These are phyloP conservation scores for Quercus rubra DNA, from an alignment of 306 rosid genomes.

Conservation along the genomic window DNA sequence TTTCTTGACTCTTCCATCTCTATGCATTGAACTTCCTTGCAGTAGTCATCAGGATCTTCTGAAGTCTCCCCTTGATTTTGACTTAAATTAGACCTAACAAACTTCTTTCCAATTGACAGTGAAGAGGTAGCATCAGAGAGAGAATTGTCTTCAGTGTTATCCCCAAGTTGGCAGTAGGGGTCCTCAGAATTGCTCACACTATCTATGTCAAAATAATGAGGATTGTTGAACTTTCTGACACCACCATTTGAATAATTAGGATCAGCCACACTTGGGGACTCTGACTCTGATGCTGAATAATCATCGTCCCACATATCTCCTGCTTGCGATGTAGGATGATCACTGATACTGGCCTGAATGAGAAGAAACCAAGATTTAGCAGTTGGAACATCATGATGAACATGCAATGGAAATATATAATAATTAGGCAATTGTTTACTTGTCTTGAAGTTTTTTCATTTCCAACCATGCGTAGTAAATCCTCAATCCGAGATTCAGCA, in stretches of 20 bases:
- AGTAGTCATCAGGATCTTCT: conserved; percentile 58
- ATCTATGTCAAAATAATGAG: conserved; percentile 52
- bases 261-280: conserved; percentile 58
- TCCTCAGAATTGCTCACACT: conserved; percentile 35
- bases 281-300: conserved; percentile 70
- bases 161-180: neutral
- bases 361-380: conserved; percentile 16
- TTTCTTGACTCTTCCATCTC: conserved; percentile 62
- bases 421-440: conserved; percentile 32
- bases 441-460: conserved; percentile 60
- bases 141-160: conserved; percentile 19
- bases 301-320: conserved; percentile 68
- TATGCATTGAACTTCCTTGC: conserved; percentile 89
- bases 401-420: conserved; percentile 12
- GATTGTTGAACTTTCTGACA: conserved; percentile 54
- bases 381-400: conserved; percentile 1
- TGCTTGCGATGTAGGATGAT: conserved; percentile 38
- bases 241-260: conserved; percentile 27
- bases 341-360: conserved; percentile 34
- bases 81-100: conserved; percentile 24
- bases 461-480: conserved; percentile 64
- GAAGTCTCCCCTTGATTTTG: conserved; percentile 28
- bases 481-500: conserved; percentile 88
- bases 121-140: conserved; percentile 45
- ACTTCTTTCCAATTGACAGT: conserved; percentile 12